phyloP scores from a whole-genome alignment of 2,329 filamentous ascomycete genomes.

The Trichoderma atrobrunneum region DNA sequence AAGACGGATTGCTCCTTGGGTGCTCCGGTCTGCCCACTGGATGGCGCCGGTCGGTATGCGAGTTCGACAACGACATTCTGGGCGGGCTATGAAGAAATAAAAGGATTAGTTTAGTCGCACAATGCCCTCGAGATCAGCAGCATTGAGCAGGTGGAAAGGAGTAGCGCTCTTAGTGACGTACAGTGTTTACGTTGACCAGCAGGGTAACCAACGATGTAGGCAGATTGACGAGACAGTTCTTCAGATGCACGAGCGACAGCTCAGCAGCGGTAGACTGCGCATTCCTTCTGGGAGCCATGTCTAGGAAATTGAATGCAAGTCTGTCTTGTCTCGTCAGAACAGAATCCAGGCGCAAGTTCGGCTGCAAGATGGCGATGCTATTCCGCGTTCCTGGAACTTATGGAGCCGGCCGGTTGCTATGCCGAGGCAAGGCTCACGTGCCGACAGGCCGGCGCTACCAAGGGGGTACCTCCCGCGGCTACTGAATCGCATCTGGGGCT shows the following conservation, averaged over 20 bases:
- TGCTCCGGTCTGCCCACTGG: slow-evolving; percentile 44
- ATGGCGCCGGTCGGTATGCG: slow-evolving; percentile 59
- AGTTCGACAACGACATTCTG: slow-evolving; percentile 97
- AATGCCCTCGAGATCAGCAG: not conserved
- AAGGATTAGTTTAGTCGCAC: not conserved
- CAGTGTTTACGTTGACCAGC: slow-evolving; percentile 85
- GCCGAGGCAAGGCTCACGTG: slow-evolving; percentile 39
- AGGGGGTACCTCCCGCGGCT: not conserved
- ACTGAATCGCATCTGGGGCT: not conserved
- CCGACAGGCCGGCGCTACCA: slow-evolving; percentile 19
- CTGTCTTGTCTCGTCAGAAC: not conserved
- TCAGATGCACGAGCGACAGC: slow-evolving; percentile 79
- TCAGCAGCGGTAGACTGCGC: slow-evolving; percentile 70
- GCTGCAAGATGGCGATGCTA: slow-evolving; percentile 12
- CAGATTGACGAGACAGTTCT: slow-evolving; percentile 93
- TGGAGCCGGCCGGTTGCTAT: slow-evolving; percentile 21
- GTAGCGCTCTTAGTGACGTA: slow-evolving; percentile 45
- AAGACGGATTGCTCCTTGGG: slow-evolving; percentile 68
- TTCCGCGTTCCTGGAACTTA: slow-evolving; percentile 12
- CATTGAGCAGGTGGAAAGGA: not conserved
- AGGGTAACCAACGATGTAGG: slow-evolving; percentile 79
- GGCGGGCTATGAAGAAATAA: slow-evolving; percentile 59
- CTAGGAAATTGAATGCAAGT: slow-evolving; percentile 17
- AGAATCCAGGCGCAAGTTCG: not conserved
- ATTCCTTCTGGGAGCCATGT: slow-evolving; percentile 52